Evolutionary conservation across 306 rosid species (phyloP), one percentile per base, ranked within the genome.

Genomic region (Abrus pulchellus): DNA sequence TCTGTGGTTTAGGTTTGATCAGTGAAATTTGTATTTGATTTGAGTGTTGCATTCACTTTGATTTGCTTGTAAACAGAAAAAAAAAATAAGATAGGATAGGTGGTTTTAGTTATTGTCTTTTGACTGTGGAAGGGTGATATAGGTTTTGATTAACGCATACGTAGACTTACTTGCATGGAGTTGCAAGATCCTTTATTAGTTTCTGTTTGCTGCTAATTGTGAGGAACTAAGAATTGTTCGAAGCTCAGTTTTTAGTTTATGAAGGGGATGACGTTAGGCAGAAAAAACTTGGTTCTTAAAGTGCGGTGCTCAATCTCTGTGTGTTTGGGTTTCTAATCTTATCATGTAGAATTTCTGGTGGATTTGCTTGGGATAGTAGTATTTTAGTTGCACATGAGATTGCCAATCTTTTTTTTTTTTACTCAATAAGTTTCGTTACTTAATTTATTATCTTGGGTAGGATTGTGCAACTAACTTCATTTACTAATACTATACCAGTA

Each of bases 31-130:
- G 43, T 73, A 54, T 80, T 69, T 49, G 48, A 4, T 78, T 78
- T 75, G 55, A 72, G 90, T 65, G 43, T 52, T 75, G 83, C 86
- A 80, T 87, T 84, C 84, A 57, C 57, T 82, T 68, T 34, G 28
- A 45, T 61, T 55, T 71, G 47, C 66, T 73, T 10, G 67, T n/a
- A 8, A 33, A 64, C 29, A 6, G 47, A 14, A 33, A 49, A 20
- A 49, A 20, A 8, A 30, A 9, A 27, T 68, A 60, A 29, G 47
- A 63, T 29, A 52, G 53, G 28, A 67, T 62, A n/a, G 61, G 69
- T 60, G 84, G 86, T 50, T 69, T 72, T 66, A 53, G 55, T 70
- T 56, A 68, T 40, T 33, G 59, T 48, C 43, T 32, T 32, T 64
- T 53, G 3, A 12, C 30, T 8, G 28, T 77, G 33, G 4, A 70